Base-by-base conservation (phyloP, 2,329 filamentous ascomycete genomes). In the Chrysoporthe austroafricana region DNA sequence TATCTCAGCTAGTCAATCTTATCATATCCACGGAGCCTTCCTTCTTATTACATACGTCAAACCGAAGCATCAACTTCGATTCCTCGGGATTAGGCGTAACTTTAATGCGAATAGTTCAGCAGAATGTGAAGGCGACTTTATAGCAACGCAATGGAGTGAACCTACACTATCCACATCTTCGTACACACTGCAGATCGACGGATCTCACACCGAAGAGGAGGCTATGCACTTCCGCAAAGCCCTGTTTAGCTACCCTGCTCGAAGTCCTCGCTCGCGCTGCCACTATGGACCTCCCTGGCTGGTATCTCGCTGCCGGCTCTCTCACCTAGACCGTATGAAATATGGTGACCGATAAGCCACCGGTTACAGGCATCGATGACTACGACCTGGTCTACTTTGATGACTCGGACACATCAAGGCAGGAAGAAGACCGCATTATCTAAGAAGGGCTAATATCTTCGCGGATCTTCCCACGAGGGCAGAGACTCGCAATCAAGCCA, bases 321-420 rank as follows among this genome's bases (percentile, higher is more conserved):
- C 66, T 79, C 54, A 79, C 78, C 1, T 78, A 80, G 42, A 79
- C 78, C 0, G 76, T 79, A 7, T 79, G 78, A 78, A 80, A 80
- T 64, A 68, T 72, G 18, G 68, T 77, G 14, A 75, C 75, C 3
- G 59, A 67, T 7, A 69, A 73, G 6, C 71, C 74, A 3, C 72
- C 78, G 0, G 74, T 77, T 8, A 74, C 72, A 0, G 77, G 78
- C 54, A 80, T 80, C 62, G 59, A 72, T 16, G 78, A 80, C 70
- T 80, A 80, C 66, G 78, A 80, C 50, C 69, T 80, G 16, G 73
- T 80, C 26, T 80, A 80, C 58, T 75, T 73, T 11, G 78, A 79
- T 66, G 67, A 48, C 14, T 68, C 74, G 0, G 77, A 80, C 56
- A 62, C 77, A 2, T 80, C 78, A 0, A 80, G 73, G 70, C 77